Conservation (phyloP, 2,329 filamentous ascomycete genomes). For the Pezizomycotina sp. region DNA sequence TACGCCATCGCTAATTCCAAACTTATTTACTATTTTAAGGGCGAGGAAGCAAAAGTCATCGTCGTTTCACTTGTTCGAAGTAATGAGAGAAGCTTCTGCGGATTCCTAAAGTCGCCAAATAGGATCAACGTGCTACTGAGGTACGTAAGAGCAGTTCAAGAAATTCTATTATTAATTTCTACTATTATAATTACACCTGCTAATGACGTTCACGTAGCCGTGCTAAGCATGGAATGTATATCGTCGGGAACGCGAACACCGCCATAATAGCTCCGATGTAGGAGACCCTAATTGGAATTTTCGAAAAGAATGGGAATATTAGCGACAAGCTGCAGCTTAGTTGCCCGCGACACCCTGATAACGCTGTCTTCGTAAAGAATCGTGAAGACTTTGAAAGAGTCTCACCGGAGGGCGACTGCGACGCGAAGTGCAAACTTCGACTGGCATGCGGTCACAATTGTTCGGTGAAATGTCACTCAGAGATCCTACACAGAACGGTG, state of each 20-base stretch:
- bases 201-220: conserved; percentile 32
- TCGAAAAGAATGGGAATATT: conserved; percentile 34
- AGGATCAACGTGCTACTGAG: conserved; percentile 25
- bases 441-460: conserved; percentile 22
- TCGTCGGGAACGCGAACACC: conserved; percentile 50
- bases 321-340: conserved; percentile 38
- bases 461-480: conserved; percentile 26
- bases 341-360: conserved; percentile 45
- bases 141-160: conserved; percentile 5
- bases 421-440: conserved; percentile 32
- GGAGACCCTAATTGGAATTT: conserved; percentile 29
- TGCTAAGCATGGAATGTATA: conserved; percentile 52
- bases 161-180: background rate
- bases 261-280: conserved; percentile 34
- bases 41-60: conserved; percentile 56
- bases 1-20: conserved; percentile 36
- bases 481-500: conserved; percentile 23
- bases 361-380: conserved; percentile 34
- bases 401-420: conserved; percentile 47
- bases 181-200: background rate
- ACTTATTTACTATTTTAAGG: conserved; percentile 58
- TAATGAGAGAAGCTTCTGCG: conserved; percentile 42
- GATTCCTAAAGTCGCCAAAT: conserved; percentile 39
- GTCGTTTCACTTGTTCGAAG: conserved; percentile 55
- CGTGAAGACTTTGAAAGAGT: conserved; percentile 42